phyloP scores from a whole-genome alignment of 2,329 filamentous ascomycete genomes.

The Onygenales sp. region DNA sequence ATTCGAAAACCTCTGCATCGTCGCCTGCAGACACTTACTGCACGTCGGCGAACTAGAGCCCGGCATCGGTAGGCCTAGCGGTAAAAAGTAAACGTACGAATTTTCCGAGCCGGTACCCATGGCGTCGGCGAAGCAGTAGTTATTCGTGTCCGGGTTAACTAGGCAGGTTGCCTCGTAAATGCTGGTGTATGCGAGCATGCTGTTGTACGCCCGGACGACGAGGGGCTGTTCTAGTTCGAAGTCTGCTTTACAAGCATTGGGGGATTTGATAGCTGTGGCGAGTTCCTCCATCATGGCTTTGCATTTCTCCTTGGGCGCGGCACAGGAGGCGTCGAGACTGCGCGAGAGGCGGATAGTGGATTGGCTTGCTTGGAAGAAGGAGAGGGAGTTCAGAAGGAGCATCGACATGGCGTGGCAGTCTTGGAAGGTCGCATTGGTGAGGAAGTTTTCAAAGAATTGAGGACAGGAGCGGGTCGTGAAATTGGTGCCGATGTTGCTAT shows the following conservation, averaged over 20 bases:
- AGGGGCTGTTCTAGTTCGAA: conserved; percentile 56
- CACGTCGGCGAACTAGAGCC: conserved; percentile 62
- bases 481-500: conserved; percentile 53
- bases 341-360: conserved; percentile 63
- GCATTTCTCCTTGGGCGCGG: conserved; percentile 57
- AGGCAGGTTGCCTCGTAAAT: conserved; percentile 77
- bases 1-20: conserved; percentile 70
- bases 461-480: conserved; percentile 45
- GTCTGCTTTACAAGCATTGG: conserved; percentile 62
- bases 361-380: conserved; percentile 72
- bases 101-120: conserved; percentile 59
- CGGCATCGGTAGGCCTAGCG: conserved; percentile 64
- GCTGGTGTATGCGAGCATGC: conserved; percentile 65
- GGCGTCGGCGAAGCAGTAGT: conserved; percentile 74
- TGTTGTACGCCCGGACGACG: conserved; percentile 65
- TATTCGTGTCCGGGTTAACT: conserved; percentile 52
- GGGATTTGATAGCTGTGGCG: conserved; percentile 54
- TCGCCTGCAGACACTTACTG: conserved; percentile 63
- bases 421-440: conserved; percentile 57
- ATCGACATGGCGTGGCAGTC: conserved; percentile 76
- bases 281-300: conserved; percentile 53
- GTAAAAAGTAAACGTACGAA: conserved; percentile 75
- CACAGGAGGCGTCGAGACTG: conserved; percentile 70
- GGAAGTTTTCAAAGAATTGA: conserved; percentile 55
- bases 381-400: conserved; percentile 71